A percentile compares a stretch with the other conserved stretches of the same genome.
These are phyloP conservation scores for Sporothrix phasma DNA, from an alignment of 2,329 filamentous ascomycete genomes.

Conservation along the genomic window DNA sequence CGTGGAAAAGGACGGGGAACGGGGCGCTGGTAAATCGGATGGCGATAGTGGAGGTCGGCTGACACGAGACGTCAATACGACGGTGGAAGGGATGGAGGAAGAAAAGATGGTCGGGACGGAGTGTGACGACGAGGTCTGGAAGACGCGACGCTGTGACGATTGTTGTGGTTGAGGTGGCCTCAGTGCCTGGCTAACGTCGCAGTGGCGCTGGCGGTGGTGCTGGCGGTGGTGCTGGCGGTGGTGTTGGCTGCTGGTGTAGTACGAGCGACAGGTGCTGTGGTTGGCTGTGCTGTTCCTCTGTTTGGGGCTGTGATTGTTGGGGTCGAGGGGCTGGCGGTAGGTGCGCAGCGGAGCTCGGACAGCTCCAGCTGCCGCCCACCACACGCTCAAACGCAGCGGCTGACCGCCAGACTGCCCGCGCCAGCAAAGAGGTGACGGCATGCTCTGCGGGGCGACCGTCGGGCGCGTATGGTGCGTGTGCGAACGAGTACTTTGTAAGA, in stretches of 20 bases:
- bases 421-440: conserved; percentile 14
- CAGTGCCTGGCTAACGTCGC: conserved; percentile 21
- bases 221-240: neutral
- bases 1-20: conserved; percentile 9
- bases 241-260: neutral
- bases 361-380: neutral
- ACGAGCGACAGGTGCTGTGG: conserved; percentile 4
- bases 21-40: neutral
- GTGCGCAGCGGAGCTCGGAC: conserved; percentile 2
- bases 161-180: conserved; percentile 28
- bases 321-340: neutral
- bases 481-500: no score
- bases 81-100: conserved; percentile 11
- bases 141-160: conserved; percentile 22
- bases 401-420: conserved; percentile 7
- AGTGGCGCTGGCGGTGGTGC: neutral
- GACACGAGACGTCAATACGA: neutral
- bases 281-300: neutral
- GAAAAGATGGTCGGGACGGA: conserved; percentile 18
- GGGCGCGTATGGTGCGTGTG: neutral
- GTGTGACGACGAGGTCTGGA: conserved; percentile 23
- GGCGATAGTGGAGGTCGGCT: conserved; percentile 4
- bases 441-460: conserved; percentile 1
- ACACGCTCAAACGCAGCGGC: conserved; percentile 8
- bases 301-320: neutral